Conservation (phyloP, 192 early-diverging fungal species). For the Polychytrium aggregatum region DNA sequence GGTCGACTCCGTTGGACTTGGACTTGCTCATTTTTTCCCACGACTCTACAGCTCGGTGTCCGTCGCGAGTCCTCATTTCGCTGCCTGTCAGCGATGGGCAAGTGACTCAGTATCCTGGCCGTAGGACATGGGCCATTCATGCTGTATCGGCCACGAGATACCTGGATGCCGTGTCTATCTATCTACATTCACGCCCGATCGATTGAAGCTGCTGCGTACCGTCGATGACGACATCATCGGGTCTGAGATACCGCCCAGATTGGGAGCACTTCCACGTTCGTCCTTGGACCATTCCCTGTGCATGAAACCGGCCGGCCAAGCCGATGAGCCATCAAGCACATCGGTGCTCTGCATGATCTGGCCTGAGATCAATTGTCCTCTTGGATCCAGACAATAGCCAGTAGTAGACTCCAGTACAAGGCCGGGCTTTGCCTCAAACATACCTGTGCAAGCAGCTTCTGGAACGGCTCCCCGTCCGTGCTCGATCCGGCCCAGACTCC, state of each 20-base stretch:
- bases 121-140: no score
- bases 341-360: no score
- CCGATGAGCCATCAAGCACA: no score
- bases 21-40: constrained; percentile 98
- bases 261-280: constrained; percentile 66
- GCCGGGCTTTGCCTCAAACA: background rate
- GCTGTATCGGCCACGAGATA: no score
- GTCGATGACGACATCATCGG: constrained; percentile 64
- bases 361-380: constrained; percentile 2
- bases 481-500: constrained; percentile 23
- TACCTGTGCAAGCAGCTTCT: constrained; percentile 66
- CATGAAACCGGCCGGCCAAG: no score
- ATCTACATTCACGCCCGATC: no score
- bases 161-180: no score
- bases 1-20: constrained; percentile 90
- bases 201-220: no score
- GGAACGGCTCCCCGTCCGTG: constrained; percentile 72
- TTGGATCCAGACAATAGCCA: background rate
- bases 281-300: constrained; percentile 88
- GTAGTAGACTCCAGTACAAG: background rate
- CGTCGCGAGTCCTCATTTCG: no score
- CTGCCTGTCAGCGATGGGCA: no score
- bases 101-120: no score
- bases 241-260: constrained; percentile 64
- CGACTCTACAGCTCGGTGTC: constrained; percentile 36